Evolutionary conservation across 768 basidiomycete genomes (phyloP).

Genomic region (Vararia minispora): DNA sequence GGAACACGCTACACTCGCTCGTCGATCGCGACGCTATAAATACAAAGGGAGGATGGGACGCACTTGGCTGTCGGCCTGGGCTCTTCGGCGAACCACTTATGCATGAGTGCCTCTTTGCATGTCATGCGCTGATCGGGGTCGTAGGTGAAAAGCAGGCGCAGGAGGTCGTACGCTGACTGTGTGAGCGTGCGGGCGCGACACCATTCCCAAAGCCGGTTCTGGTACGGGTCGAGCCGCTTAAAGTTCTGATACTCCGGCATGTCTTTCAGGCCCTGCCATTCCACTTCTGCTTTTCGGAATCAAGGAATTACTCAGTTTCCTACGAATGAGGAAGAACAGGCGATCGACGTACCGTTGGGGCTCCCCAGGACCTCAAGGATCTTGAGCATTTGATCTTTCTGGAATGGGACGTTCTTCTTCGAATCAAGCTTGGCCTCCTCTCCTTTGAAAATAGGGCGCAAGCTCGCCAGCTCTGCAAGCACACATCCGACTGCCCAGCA

Average conservation of each 20-base stretch:
- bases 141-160: constrained; percentile 80
- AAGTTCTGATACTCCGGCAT: constrained; percentile 87
- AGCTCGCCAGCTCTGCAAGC: constrained; percentile 86
- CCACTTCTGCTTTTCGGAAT: constrained; percentile 42
- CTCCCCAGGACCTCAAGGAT: constrained; percentile 95
- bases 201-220: constrained; percentile 63
- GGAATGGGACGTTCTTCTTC: constrained; percentile 97
- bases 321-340: constrained; percentile 3
- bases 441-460: constrained; percentile 97
- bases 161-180: constrained; percentile 64
- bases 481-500: constrained; percentile 99
- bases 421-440: constrained; percentile 97
- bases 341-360: constrained; percentile 51
- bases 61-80: constrained; percentile 81
- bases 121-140: constrained; percentile 83
- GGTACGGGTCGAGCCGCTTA: constrained; percentile 66
- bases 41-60: neutral
- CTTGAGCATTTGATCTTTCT: constrained; percentile 87
- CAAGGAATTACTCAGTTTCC: neutral
- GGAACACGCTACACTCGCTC: constrained; percentile 82
- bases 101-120: constrained; percentile 68
- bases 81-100: constrained; percentile 91
- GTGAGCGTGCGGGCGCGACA: constrained; percentile 53
- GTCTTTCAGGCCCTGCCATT: constrained; percentile 78
- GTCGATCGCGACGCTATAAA: neutral